Base-by-base conservation (phyloP, 345 rosid genomes). In the Hibiscus syriacus region DNA sequence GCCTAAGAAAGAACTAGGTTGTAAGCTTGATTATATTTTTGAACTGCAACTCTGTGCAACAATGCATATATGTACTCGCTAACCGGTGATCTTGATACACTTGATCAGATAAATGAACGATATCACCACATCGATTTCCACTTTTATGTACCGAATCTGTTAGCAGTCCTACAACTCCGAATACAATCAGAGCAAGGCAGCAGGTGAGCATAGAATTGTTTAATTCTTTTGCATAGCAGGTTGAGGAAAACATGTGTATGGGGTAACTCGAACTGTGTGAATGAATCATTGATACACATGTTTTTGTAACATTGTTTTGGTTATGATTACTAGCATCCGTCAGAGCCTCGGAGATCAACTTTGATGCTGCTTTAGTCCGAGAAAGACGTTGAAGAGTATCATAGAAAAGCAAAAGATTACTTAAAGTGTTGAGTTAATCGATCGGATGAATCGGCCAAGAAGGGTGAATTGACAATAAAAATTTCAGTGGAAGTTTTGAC, bases 41-140 rank as follows among this genome's bases (percentile, higher is more conserved):
- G 20, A 55, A 70, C 50, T 9, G 25, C 68, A 57, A 3, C 34
- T 22, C n/a, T 34, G 30, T 46, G 11, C 20, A 5, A 60, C 19
- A 13, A 41, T 11, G 11, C 22, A 39, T n/a, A n/a, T n/a, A n/a
- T n/a, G 11, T 3, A 0, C 23, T 23, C n/a, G 48, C 52, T 26
- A 17, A 57, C 64, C 69, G 59, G 68, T 64, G 32, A 39, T 55
- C 17, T 43, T 38, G 45, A 6, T 17, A 0, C n/a, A 13, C 41
- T 5, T 30, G 66, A 76, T 34, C 85, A 92, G 98, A 85, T 48
- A 87, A 90, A 52, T 78, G 91, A 68, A 45, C 95, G 23, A 81
- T 85, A 50, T 92, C 96, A 41, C 98, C 98, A 0, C 81, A 82
- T 75, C 89, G 91, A n/a, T 92, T 92, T 76, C 98, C 98, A 0